Base-by-base conservation (phyloP, 2,329 filamentous ascomycete genomes). In the Trichoderma koningii region DNA sequence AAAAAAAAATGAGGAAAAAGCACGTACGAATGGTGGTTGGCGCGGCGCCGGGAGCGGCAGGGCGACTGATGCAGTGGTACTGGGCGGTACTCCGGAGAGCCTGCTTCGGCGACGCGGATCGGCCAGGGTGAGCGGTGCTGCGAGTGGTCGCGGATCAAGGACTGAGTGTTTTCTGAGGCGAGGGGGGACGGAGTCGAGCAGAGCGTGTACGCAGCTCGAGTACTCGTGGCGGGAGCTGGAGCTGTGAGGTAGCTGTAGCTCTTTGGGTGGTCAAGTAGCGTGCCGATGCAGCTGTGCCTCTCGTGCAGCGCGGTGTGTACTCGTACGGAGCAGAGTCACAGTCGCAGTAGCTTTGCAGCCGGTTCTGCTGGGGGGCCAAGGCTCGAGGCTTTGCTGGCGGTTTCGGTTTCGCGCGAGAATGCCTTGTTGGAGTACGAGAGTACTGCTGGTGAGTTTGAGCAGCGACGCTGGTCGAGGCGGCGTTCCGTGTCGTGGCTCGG, bases 11-110 rank as follows among this genome's bases (percentile, higher is more conserved):
- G 15, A 42, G 17, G 44, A 53, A 51, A 41, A 21, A 19, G 23
- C 17, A 55, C 57, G 47, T 55, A 55, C 60, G 60, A 63, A 28
- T 38, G 60, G 15, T 55, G 60, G 60, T 55, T 63, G 60, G 60
- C 51, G 41, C 21, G 23, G 28, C 56, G 56, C 56, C 41, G 56
- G 45, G 30, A 48, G 55, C 26, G 56, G 42, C 51, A 55, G 60
- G 60, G 41, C 60, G 51, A 55, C 53, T 34, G 60, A 47, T 53
- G 60, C 60, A 55, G 48, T 61, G 57, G 38, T 61, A 61, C 57
- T 61, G 57, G 30, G 12, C 48, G 57, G 57, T 61, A 61, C 57
- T 61, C 57, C 47, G 57, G 47, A 51, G 57, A 28, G 57, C 42
- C 34, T 42, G 57, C 17, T 56, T 41, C 23, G 23, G 21, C 28